Base-by-base conservation (phyloP, 2,329 filamentous ascomycete genomes). In the Phoma sp. region DNA sequence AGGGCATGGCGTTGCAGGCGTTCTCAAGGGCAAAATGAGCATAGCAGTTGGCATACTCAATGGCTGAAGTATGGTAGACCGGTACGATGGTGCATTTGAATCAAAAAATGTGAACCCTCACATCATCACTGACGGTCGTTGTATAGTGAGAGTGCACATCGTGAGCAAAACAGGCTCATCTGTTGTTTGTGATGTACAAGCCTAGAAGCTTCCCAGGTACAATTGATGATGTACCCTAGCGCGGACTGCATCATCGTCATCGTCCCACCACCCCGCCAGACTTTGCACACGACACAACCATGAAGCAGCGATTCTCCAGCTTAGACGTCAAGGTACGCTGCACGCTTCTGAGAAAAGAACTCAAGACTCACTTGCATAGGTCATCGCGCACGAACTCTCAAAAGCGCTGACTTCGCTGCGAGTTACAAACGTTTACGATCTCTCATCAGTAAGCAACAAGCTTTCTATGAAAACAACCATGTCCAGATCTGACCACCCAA, bases 311-410 rank as follows among this genome's bases (percentile, higher is more conserved):
- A 64, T 91, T 91, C 74, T 91, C 88, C 12, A 91, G 89, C n/a
- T 75, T 92, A 53, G 89, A 92, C 72, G 88, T 92, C 68, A 89
- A 88, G 80, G 87, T 86, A 71, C 50, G 47, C 19, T 10, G 13
- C 43, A 37, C 7, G 25, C 21, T 2, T 7, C 6, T 19, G 9
- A n/a, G 9, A 21, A 4, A 8, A 13, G 4, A 6, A 1, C 24
- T n/a, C 32, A n/a, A 2, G 10, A 8, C 55, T 64, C 47, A 62
- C 37, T 36, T 39, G 38, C 58, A 25, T 70, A 96, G 91, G 92
- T 96, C 77, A 96, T 98, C 72, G 90, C 92, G 52, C 91, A 96
- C 74, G 95, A 99, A 84, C 89, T 99, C 60, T 88, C 92, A 56
- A 81, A 85, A 60, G 85, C 84, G 62, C 84, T 99, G 49, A 85